phyloP scores from a whole-genome alignment of 371 early-diverging fungal species.

The Mortierella sp. region DNA sequence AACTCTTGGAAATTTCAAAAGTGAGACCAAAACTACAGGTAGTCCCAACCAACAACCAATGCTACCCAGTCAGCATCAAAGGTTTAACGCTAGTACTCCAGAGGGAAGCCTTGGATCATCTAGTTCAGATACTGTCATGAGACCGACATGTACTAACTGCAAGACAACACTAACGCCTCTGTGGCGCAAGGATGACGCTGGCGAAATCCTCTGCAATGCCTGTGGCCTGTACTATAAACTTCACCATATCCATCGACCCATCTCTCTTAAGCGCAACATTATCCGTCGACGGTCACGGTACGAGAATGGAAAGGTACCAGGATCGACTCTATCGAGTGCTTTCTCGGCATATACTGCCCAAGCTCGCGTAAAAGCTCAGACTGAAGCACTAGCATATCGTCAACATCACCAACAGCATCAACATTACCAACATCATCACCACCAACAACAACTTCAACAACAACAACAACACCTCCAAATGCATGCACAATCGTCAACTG shows the following conservation, averaged over 20 bases:
- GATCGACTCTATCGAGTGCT: background rate
- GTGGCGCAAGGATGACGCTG: conserved; percentile 93
- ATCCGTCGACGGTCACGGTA: conserved; percentile 87
- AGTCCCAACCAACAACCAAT: background rate
- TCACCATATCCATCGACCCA: conserved; percentile 86
- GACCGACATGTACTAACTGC: conserved; percentile 88
- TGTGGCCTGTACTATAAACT: conserved; percentile 96
- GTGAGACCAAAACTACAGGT: background rate
- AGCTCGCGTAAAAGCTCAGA: conserved; percentile 10
- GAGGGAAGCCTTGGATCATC: conserved; percentile 2
- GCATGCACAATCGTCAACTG: background rate
- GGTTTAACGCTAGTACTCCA: background rate
- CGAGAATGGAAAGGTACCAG: conserved; percentile 59
- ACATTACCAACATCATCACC: background rate
- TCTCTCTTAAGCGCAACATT: conserved; percentile 84
- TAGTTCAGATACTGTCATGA: conserved; percentile 21
- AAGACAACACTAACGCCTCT: conserved; percentile 91
- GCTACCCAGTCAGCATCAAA: background rate
- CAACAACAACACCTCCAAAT: conserved; percentile 2
- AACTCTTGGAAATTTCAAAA: conserved; percentile 4
- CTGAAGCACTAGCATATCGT: conserved; percentile 1
- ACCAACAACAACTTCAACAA: conserved; percentile 9
- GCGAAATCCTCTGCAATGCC: conserved; percentile 93
- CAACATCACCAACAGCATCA: conserved; percentile 9
- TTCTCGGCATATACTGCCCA: conserved; percentile 13